phyloP scores from a whole-genome alignment of 2,329 filamentous ascomycete genomes.

The Penicillium sp. region DNA sequence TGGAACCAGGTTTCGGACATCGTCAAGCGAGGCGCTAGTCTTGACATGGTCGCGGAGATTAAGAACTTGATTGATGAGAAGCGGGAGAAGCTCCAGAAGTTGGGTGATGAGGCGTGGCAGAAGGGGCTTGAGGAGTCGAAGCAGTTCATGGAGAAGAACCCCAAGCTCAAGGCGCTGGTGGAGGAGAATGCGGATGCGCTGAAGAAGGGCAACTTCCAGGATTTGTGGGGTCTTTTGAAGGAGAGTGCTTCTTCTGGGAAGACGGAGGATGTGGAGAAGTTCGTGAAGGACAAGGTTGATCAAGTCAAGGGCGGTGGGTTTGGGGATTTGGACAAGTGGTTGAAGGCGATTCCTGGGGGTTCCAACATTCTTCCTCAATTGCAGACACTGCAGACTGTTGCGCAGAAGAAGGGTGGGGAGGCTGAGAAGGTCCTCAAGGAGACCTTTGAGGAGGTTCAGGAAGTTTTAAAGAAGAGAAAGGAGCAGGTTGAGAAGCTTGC shows the following conservation, averaged over 20 bases:
- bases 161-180: constrained; percentile 71
- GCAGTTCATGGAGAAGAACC: constrained; percentile 73
- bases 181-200: constrained; percentile 70
- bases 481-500: constrained; percentile 25
- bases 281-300: constrained; percentile 60
- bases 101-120: constrained; percentile 72
- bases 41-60: constrained; percentile 54
- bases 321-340: constrained; percentile 60
- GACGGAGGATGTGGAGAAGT: constrained; percentile 60
- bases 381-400: constrained; percentile 64
- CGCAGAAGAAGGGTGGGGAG: constrained; percentile 68
- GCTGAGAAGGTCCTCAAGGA: constrained; percentile 69
- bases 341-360: constrained; percentile 67
- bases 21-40: constrained; percentile 62
- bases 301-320: constrained; percentile 60
- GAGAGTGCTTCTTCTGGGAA: constrained; percentile 64
- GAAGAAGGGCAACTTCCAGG: constrained; percentile 66
- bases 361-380: constrained; percentile 67
- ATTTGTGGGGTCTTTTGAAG: constrained; percentile 66
- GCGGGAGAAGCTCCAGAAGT: constrained; percentile 64
- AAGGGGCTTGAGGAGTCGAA: constrained; percentile 71
- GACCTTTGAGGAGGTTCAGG: constrained; percentile 52
- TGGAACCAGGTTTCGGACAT: constrained; percentile 68
- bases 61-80: constrained; percentile 70
- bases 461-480: constrained; percentile 25